These are phyloP conservation scores for Nevesoporus exiguus DNA, from an alignment of 768 basidiomycete species.

Conservation along the genomic window DNA sequence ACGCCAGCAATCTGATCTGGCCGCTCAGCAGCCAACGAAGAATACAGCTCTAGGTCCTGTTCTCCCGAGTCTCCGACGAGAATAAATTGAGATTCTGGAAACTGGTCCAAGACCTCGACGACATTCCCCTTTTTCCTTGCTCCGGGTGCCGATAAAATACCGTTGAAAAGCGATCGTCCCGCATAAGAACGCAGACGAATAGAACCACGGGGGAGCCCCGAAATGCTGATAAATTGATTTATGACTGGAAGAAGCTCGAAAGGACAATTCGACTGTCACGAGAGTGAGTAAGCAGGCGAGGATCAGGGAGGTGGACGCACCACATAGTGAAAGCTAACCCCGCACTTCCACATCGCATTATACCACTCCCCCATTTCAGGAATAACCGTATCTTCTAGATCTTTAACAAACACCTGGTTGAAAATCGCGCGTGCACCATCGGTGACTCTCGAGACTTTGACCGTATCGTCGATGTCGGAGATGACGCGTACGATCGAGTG, in stretches of 20 bases:
- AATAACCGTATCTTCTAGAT: constrained; percentile 72
- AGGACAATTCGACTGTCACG: constrained; percentile 79
- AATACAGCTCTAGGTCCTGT: constrained; percentile 91
- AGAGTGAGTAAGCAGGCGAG: constrained; percentile 1
- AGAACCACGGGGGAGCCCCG: constrained; percentile 70
- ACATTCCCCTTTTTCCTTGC: constrained; percentile 80
- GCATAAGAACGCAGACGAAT: constrained; percentile 83
- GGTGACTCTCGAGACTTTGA: constrained; percentile 64
- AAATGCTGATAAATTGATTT: constrained; percentile 67
- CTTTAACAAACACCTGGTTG: constrained; percentile 88
- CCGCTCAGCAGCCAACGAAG: constrained; percentile 65
- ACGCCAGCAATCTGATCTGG: constrained; percentile 71
- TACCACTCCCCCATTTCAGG: constrained; percentile 85
- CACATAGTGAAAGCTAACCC: constrained; percentile 85
- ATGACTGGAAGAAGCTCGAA: constrained; percentile 80
- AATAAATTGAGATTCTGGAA: constrained; percentile 73
- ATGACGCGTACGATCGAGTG: constrained; percentile 71
- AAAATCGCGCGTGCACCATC: constrained; percentile 80
- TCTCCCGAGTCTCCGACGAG: constrained; percentile 92
- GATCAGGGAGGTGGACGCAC: constrained; percentile 43
- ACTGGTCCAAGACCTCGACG: constrained; percentile 70
- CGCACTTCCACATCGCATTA: constrained; percentile 57
- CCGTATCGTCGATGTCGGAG: constrained; percentile 93
- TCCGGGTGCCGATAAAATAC: constrained; percentile 78
- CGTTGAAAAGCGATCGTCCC: constrained; percentile 77